These are phyloP conservation scores for Pythium diclinum DNA, from an alignment of 352 stramenopile genomes.

Conservation along the genomic window DNA sequence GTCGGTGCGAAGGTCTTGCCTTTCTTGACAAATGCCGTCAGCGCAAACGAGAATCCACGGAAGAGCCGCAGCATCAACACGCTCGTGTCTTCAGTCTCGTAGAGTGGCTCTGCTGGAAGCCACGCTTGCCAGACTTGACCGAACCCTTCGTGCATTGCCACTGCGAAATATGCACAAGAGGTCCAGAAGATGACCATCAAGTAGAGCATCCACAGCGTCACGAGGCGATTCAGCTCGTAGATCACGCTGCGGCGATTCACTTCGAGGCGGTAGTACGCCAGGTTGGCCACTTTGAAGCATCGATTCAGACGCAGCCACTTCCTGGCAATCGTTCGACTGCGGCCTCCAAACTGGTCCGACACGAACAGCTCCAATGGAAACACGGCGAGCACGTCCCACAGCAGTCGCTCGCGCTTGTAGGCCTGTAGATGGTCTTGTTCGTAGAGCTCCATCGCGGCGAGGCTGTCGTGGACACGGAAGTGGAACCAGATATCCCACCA, in stretches of 20 bases:
- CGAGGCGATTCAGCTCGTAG: constrained; percentile 53
- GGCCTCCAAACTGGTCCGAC: constrained; percentile 19
- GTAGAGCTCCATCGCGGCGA: constrained; percentile 55
- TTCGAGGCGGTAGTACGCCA: constrained; percentile 60
- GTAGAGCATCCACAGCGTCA: constrained; percentile 57
- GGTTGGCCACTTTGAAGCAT: constrained; percentile 51
- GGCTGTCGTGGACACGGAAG: constrained; percentile 49
- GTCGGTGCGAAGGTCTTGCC: constrained; percentile 30
- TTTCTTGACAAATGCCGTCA: constrained; percentile 67
- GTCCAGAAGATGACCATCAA: constrained; percentile 61
- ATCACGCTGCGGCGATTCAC: constrained; percentile 56
- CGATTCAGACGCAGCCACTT: constrained; percentile 54
- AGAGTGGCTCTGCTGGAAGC: constrained; percentile 8
- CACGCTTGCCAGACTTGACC: constrained; percentile 41
- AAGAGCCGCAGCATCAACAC: constrained; percentile 53
- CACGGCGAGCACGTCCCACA: constrained; percentile 37
- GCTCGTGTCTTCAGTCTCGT: constrained; percentile 20
- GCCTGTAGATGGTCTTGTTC: constrained; percentile 51
- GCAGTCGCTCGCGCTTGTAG: constrained; percentile 53
- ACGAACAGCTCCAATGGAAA: constrained; percentile 54
- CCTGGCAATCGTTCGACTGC: neutral
- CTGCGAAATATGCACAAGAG: constrained; percentile 57
- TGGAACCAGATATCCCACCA: constrained; percentile 61
- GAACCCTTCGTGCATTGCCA: constrained; percentile 57
- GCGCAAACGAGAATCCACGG: constrained; percentile 51